Evolutionary conservation across 768 basidiomycete species (phyloP).

Genomic region (Cystofilobasidium bisporidii): DNA sequence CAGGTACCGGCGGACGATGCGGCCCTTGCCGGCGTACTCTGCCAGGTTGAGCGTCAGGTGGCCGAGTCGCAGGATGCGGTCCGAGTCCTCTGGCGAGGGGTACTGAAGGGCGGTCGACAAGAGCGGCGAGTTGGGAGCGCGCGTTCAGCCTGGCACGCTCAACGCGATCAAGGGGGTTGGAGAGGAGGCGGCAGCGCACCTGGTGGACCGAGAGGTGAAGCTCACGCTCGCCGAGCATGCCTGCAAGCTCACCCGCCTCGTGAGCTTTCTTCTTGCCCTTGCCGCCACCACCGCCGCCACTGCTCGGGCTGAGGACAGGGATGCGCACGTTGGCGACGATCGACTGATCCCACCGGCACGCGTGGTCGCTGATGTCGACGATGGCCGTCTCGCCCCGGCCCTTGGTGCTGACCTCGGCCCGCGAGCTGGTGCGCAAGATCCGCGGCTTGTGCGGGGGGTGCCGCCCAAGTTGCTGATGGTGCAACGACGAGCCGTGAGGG

Average conservation of each 20-base stretch:
- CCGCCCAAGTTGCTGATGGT: too few relatives aligned
- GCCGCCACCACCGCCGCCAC: neutral
- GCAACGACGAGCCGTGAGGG: too few relatives aligned
- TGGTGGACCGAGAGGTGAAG: constrained; percentile 60
- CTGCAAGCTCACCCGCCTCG: neutral
- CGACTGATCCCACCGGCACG: constrained; percentile 53
- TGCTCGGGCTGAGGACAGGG: constrained; percentile 47
- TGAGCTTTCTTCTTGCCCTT: constrained; percentile 35
- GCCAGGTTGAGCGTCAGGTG: constrained; percentile 59
- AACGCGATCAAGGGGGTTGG: too few relatives aligned
- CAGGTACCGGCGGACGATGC: constrained; percentile 56
- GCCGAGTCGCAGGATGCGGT: constrained; percentile 8
- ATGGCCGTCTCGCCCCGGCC: constrained; percentile 49
- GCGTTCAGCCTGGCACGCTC: too few relatives aligned
- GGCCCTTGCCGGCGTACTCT: constrained; percentile 56
- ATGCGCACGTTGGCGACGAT: constrained; percentile 54
- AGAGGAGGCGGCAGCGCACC: constrained; percentile 27
- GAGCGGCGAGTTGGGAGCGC: neutral
- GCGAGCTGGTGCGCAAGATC: too few relatives aligned
- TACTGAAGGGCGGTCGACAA: constrained; percentile 49
- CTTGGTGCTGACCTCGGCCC: too few relatives aligned
- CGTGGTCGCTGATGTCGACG: constrained; percentile 55
- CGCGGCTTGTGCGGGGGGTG: too few relatives aligned
- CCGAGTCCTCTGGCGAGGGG: constrained; percentile 47
- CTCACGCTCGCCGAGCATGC: constrained; percentile 49